These are phyloP conservation scores for Trypanosoma cruzi DNA, from an alignment of 208 protist species.

Conservation along the genomic window DNA sequence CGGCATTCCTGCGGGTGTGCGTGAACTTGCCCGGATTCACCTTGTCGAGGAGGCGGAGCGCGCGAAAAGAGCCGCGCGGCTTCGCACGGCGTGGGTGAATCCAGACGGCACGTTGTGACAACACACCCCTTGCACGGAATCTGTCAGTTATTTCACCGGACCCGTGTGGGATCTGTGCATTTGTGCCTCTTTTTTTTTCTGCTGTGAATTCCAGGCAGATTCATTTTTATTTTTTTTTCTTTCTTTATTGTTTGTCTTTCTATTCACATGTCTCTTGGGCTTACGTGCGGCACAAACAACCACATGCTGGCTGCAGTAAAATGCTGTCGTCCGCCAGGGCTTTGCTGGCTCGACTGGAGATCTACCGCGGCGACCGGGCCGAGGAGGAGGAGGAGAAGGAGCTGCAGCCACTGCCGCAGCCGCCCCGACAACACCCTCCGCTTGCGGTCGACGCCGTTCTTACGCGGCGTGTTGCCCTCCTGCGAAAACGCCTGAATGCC, in stretches of 20 bases:
- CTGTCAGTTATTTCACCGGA: background rate
- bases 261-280: background rate
- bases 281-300: background rate
- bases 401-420: background rate
- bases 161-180: background rate
- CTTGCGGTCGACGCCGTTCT: background rate
- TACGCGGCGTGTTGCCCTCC: background rate
- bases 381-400: background rate
- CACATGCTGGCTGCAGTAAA: background rate
- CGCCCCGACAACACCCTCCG: slow-evolving; percentile 2
- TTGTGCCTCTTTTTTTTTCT: background rate
- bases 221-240: background rate
- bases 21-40: slow-evolving; percentile 17
- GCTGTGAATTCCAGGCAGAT: background rate
- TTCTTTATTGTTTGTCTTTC: background rate
- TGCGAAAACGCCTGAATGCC: background rate
- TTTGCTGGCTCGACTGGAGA: slow-evolving; percentile 7
- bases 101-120: slow-evolving; percentile 20
- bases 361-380: slow-evolving; percentile 6
- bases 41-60: slow-evolving; percentile 6
- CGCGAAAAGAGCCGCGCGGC: slow-evolving; percentile 1
- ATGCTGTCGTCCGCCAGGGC: slow-evolving; percentile 1
- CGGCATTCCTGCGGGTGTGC: slow-evolving; percentile 11
- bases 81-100: slow-evolving; percentile 30
- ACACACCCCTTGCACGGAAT: background rate